Evolutionary conservation across 1,284 basidiomycete genomes (phyloP), one percentile per base, ranked within the genome.

Genomic region (Microbotryum scabiosae): DNA sequence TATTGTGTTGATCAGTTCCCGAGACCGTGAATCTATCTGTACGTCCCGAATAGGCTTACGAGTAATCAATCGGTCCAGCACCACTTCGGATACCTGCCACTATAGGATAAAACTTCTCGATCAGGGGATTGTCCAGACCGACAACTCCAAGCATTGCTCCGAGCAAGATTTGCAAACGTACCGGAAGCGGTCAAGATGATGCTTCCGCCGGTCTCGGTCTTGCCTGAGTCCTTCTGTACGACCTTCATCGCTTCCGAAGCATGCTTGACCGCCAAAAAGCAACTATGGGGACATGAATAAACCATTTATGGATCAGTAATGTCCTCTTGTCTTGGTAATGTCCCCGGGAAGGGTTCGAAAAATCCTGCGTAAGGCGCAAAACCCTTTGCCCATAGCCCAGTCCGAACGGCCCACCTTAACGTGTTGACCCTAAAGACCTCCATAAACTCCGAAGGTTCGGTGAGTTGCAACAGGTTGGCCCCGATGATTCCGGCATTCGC

Each of bases 151-250:
- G 5, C 16, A 16, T 18, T 41, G 36, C 36, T 12, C 36, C 36
- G 36, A 41, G 0, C 14, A 41, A 41, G 36, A 12, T 18, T 41
- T 41, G 23, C 44, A n/a, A 55, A 75, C 81, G 51, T 68, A 86
- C 88, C 78, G 8, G 90, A 93, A 5, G 92, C 89, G 12, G 92
- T 96, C 73, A 96, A 75, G 66, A 96, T 85, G 69, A 97, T 90
- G 69, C 87, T 89, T 14, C 91, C 92, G 10, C 85, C 81, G 30
- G 84, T 80, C 52, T 80, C 71, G 3, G 80, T 78, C 74, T 68
- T 68, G 21, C 57, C 57, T 10, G 48, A n/a, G 90, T 26, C 85
- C 86, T 61, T 80, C 79, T 85, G 84, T 2, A 81, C 76, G 70
- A 82, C 79, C 66, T 80, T 76, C 90, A 97, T 93, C 3, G 88